A percentile compares a stretch with the other conserved stretches of the same genome.
These are phyloP conservation scores for Flagelloscypha sp. DNA, from an alignment of 768 basidiomycete species.

Conservation along the genomic window DNA sequence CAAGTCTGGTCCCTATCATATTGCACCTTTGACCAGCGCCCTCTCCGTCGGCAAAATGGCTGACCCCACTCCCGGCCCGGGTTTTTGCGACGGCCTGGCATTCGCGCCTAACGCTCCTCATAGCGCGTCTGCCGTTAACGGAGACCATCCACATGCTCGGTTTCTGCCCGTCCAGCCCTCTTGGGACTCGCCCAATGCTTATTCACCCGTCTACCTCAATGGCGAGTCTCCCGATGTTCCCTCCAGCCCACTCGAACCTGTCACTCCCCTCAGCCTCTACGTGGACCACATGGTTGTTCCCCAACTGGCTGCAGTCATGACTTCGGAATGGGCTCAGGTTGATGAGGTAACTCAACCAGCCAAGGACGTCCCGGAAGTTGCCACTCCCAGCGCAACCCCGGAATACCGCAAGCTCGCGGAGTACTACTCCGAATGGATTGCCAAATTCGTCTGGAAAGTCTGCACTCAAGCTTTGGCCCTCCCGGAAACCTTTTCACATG, in stretches of 20 bases:
- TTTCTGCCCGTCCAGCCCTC: slow-evolving; percentile 60
- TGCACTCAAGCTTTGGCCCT: slow-evolving; percentile 67
- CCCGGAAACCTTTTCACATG: slow-evolving; percentile 41
- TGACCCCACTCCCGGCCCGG: slow-evolving; percentile 31
- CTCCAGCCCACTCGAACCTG: slow-evolving; percentile 66
- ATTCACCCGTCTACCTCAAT: slow-evolving; percentile 12
- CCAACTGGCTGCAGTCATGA: too few species aligned
- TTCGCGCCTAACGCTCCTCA: slow-evolving; percentile 67
- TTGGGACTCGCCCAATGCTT: slow-evolving; percentile 14
- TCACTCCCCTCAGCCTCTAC: slow-evolving; percentile 72
- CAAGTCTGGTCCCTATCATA: slow-evolving; percentile 52
- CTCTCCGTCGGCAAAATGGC: slow-evolving; percentile 51
- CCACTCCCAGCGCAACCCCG: slow-evolving; percentile 41
- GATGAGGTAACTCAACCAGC: too few species aligned
- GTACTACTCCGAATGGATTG: slow-evolving; percentile 73
- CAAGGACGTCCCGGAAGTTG: slow-evolving; percentile 35
- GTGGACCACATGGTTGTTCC: slow-evolving; percentile 64
- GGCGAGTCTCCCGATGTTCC: slow-evolving; percentile 46
- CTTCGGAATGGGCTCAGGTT: too few species aligned
- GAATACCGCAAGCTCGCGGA: slow-evolving; percentile 68
- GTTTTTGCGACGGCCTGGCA: slow-evolving; percentile 70
- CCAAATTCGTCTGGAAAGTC: slow-evolving; percentile 73
- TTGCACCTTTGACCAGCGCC: slow-evolving; percentile 46
- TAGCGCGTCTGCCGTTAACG: slow-evolving; percentile 82
- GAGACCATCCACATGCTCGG: slow-evolving; percentile 76